These are phyloP conservation scores for Buddleja alternifolia DNA, from an alignment of 257 asterid genomes.

Conservation along the genomic window DNA sequence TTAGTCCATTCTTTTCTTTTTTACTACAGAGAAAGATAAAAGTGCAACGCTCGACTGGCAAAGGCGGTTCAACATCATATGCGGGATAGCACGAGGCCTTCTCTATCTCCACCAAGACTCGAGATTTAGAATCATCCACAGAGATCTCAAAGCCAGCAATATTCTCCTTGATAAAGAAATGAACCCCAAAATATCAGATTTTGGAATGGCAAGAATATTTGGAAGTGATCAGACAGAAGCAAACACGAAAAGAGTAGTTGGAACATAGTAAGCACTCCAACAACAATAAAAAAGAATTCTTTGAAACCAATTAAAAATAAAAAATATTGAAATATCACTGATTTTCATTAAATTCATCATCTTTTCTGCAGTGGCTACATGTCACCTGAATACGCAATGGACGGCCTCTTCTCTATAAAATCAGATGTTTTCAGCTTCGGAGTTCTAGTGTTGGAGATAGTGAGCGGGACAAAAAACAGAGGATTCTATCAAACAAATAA, in stretches of 20 bases:
- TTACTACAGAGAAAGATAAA: slow-evolving; percentile 46
- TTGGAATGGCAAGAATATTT: slow-evolving; percentile 85
- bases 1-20: background rate
- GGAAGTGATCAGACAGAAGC: slow-evolving; percentile 80
- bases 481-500: slow-evolving; percentile 72
- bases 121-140: slow-evolving; percentile 73
- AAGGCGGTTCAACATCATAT: slow-evolving; percentile 65
- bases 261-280: slow-evolving; percentile 63
- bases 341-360: background rate
- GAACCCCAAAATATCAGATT: slow-evolving; percentile 81
- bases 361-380: slow-evolving; percentile 66
- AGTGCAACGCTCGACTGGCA: slow-evolving; percentile 62
- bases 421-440: slow-evolving; percentile 82
- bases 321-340: background rate
- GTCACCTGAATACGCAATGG: slow-evolving; percentile 92
- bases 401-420: slow-evolving; percentile 72
- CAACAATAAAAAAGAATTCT: background rate
- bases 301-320: background rate
- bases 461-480: slow-evolving; percentile 65
- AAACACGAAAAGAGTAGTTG: slow-evolving; percentile 69
- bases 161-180: slow-evolving; percentile 65
- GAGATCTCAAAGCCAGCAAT: slow-evolving; percentile 85
- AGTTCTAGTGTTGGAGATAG: slow-evolving; percentile 72
- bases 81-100: slow-evolving; percentile 73
- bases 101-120: slow-evolving; percentile 83